Conservation (phyloP, 2,329 filamentous ascomycete genomes). For the Fusarium subtropicale region DNA sequence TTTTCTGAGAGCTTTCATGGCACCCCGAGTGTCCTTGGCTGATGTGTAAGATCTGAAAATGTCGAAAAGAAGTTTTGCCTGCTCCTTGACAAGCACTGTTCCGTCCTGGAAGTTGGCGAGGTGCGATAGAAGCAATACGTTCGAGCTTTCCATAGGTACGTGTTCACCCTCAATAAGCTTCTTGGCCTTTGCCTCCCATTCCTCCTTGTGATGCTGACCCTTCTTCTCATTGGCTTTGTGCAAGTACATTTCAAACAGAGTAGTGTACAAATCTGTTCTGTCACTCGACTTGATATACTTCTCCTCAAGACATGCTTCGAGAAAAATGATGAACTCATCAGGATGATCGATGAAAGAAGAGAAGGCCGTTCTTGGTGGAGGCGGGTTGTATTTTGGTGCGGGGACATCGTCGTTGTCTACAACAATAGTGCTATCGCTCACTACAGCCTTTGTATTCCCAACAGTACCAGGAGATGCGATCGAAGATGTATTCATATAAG, state of each 20-base stretch:
- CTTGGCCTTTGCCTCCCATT: constrained; percentile 93
- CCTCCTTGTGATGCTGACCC: constrained; percentile 72
- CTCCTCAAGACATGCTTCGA: constrained; percentile 86
- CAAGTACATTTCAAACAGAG: constrained; percentile 97
- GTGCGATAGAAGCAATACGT: constrained; percentile 91
- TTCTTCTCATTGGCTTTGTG: constrained; percentile 85
- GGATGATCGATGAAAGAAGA: constrained; percentile 97
- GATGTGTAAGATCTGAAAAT: constrained; percentile 97
- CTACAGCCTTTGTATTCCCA: constrained; percentile 62
- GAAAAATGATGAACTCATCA: constrained; percentile 89
- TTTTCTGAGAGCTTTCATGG: constrained; percentile 88
- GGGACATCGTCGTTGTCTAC: constrained; percentile 61
- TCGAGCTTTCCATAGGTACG: constrained; percentile 91
- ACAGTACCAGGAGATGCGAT: constrained; percentile 65
- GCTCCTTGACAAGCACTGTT: constrained; percentile 91
- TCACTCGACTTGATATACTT: constrained; percentile 77
- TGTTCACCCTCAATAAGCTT: constrained; percentile 84
- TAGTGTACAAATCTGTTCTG: constrained; percentile 89
- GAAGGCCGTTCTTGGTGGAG: constrained; percentile 88
- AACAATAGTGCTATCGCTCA: constrained; percentile 64
- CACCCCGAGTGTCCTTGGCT: constrained; percentile 89
- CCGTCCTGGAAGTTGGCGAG: constrained; percentile 90
- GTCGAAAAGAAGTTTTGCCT: constrained; percentile 90
- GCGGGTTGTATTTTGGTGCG: constrained; percentile 75
- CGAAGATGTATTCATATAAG: constrained; percentile 79